Percentiles rank a stretch among this genome's conserved stretches.
Conservation (phyloP, 805 yeast species). For the Starmerella cellae region DNA sequence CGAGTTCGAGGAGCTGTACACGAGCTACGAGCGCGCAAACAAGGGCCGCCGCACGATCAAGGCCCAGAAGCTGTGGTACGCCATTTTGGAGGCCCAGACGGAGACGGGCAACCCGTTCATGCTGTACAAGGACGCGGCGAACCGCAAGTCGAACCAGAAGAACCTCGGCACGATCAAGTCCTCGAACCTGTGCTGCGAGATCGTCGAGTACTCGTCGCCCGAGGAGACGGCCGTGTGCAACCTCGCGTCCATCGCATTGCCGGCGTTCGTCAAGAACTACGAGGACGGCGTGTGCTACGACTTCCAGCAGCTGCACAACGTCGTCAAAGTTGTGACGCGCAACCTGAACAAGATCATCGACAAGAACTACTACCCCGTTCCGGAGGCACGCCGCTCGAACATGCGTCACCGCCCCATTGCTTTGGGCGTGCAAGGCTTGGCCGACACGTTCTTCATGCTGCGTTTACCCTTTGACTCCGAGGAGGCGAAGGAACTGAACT, state of each 20-base stretch:
- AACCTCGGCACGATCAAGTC: slow-evolving; percentile 87
- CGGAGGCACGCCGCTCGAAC: slow-evolving; percentile 62
- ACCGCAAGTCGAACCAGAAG: slow-evolving; percentile 75
- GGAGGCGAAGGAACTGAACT: slow-evolving; percentile 62
- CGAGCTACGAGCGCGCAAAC: slow-evolving; percentile 57
- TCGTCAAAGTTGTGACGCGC: slow-evolving; percentile 61
- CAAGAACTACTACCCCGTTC: slow-evolving; percentile 71
- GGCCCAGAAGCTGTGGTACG: slow-evolving; percentile 86
- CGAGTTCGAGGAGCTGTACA: slow-evolving; percentile 61
- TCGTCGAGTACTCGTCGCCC: slow-evolving; percentile 82
- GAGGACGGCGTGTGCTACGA: slow-evolving; percentile 45
- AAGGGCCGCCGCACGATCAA: slow-evolving; percentile 50
- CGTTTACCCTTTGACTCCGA: slow-evolving; percentile 77
- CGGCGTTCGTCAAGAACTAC: slow-evolving; percentile 41
- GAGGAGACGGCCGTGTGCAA: slow-evolving; percentile 94
- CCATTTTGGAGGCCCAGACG: slow-evolving; percentile 80
- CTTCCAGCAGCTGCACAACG: slow-evolving; percentile 59
- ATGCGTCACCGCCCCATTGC: slow-evolving; percentile 83
- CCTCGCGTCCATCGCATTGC: slow-evolving; percentile 80
- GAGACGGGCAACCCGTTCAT: slow-evolving; percentile 95
- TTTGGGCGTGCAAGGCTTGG: slow-evolving; percentile 96
- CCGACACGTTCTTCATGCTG: slow-evolving; percentile 70
- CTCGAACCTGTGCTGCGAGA: slow-evolving; percentile 88
- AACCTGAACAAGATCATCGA: slow-evolving; percentile 78
- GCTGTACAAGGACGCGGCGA: slow-evolving; percentile 87